phyloP scores from a whole-genome alignment of 1,284 basidiomycete genomes.

The Tilletiopsis washingtonensis region DNA sequence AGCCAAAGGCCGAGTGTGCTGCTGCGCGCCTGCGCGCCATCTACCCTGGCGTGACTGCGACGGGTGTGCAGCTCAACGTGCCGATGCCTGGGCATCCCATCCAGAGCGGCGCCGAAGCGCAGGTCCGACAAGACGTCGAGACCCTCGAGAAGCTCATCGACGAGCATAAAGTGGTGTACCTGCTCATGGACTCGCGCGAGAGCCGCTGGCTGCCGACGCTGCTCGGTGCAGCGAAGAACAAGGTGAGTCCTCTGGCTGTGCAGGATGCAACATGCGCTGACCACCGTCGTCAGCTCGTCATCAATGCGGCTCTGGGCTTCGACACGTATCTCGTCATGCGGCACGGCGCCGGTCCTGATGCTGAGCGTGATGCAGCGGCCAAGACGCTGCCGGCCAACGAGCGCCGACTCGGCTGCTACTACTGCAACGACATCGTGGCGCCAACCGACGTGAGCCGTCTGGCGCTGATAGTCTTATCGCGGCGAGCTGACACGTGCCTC shows the following conservation, averaged over 20 bases:
- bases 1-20: slow-evolving; percentile 84
- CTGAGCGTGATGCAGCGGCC: slow-evolving; percentile 7
- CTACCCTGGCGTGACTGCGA: slow-evolving; percentile 79
- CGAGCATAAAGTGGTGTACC: slow-evolving; percentile 78
- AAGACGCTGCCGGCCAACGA: slow-evolving; percentile 37
- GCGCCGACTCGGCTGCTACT: slow-evolving; percentile 69
- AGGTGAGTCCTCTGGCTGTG: slow-evolving; percentile 52
- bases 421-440: slow-evolving; percentile 95
- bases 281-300: slow-evolving; percentile 63
- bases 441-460: slow-evolving; percentile 67
- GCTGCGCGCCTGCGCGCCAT: slow-evolving; percentile 79
- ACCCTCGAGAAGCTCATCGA: slow-evolving; percentile 70
- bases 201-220: slow-evolving; percentile 92
- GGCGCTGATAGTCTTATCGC: neutral
- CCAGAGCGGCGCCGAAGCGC: slow-evolving; percentile 52
- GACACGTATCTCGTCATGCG: slow-evolving; percentile 96
- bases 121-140: slow-evolving; percentile 61
- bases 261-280: too few relatives aligned
- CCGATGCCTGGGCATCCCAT: slow-evolving; percentile 98
- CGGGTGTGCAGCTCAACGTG: slow-evolving; percentile 66
- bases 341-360: slow-evolving; percentile 62
- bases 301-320: slow-evolving; percentile 92
- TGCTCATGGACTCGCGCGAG: slow-evolving; percentile 96
- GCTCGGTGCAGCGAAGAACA: slow-evolving; percentile 69
- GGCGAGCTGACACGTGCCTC: neutral